Conservation (phyloP, 768 basidiomycete species). For the Boletus pseudopeckii region DNA sequence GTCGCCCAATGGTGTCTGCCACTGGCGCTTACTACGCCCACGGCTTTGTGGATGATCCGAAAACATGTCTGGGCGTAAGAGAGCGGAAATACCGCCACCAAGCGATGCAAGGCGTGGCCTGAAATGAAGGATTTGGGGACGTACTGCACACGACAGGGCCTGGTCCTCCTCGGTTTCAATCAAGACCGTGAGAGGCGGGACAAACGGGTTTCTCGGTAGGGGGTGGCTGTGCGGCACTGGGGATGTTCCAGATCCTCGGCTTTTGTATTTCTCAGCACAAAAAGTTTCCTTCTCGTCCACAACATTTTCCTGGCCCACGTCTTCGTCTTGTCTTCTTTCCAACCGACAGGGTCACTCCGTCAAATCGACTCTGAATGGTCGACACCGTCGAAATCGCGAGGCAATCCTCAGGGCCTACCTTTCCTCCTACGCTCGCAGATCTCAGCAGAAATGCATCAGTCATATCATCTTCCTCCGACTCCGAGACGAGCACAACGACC, state of each 20-base stretch:
- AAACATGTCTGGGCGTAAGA: no score
- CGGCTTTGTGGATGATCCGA: neutral
- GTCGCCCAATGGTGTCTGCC: neutral
- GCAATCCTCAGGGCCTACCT: constrained; percentile 10
- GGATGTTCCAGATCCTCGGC: constrained; percentile 14
- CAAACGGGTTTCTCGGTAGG: constrained; percentile 11
- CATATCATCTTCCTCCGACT: constrained; percentile 64
- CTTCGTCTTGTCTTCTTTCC: neutral
- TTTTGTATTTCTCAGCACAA: constrained; percentile 12
- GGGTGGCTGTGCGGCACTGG: constrained; percentile 22
- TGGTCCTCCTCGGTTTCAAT: no score
- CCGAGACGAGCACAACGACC: constrained; percentile 42
- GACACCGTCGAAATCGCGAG: neutral
- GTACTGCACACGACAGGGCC: no score
- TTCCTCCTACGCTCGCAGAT: constrained; percentile 50
- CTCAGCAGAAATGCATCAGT: constrained; percentile 76
- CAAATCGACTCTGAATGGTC: constrained; percentile 4
- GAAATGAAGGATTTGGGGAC: no score
- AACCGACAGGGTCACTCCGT: neutral
- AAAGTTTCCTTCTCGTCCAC: neutral
- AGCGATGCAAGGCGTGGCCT: no score
- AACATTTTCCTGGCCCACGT: neutral
- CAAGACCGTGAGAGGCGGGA: neutral
- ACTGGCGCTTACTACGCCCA: neutral
- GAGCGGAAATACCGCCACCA: neutral